Evolutionary conservation across 73 alveolate genomes (phyloP).

Genomic region (Effrenium voratum): DNA sequence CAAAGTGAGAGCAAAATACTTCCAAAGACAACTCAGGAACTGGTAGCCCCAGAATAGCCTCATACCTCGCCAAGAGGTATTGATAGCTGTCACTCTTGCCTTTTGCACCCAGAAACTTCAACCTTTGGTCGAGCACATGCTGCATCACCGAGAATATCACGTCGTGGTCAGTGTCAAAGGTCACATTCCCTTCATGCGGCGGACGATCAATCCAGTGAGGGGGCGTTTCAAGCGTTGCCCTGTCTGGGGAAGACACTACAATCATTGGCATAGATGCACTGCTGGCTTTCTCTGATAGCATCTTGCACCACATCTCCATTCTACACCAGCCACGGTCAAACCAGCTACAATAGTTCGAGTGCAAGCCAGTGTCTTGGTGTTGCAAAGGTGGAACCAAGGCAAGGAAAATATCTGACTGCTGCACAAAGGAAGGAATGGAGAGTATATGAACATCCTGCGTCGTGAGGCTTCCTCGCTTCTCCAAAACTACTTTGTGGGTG

Average conservation of each 20-base stretch:
- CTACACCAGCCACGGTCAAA: constrained; percentile 34
- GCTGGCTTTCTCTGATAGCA: constrained; percentile 52
- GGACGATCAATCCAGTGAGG: constrained; percentile 43
- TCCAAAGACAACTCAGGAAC: neutral
- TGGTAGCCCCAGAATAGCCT: constrained; percentile 17
- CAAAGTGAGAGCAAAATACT: neutral
- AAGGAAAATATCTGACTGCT: constrained; percentile 24
- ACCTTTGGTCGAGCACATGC: constrained; percentile 10
- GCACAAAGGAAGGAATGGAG: constrained; percentile 53
- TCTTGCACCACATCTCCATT: constrained; percentile 68
- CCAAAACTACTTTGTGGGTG: neutral
- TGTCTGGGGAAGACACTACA: constrained; percentile 14
- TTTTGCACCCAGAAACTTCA: neutral
- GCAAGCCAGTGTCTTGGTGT: constrained; percentile 5
- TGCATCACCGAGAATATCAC: constrained; percentile 30
- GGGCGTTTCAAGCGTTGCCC: constrained; percentile 11
- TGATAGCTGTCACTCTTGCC: constrained; percentile 22
- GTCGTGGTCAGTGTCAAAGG: constrained; percentile 20
- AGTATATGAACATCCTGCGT: constrained; percentile 31
- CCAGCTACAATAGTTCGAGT: constrained; percentile 31
- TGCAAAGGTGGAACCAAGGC: constrained; percentile 15
- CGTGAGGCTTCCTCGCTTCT: constrained; percentile 22
- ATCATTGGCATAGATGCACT: constrained; percentile 42
- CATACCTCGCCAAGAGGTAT: constrained; percentile 28
- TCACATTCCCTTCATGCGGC: constrained; percentile 31